Evolutionary conservation across 768 basidiomycete genomes (phyloP).

Genomic region (Tephrocybe sp.): DNA sequence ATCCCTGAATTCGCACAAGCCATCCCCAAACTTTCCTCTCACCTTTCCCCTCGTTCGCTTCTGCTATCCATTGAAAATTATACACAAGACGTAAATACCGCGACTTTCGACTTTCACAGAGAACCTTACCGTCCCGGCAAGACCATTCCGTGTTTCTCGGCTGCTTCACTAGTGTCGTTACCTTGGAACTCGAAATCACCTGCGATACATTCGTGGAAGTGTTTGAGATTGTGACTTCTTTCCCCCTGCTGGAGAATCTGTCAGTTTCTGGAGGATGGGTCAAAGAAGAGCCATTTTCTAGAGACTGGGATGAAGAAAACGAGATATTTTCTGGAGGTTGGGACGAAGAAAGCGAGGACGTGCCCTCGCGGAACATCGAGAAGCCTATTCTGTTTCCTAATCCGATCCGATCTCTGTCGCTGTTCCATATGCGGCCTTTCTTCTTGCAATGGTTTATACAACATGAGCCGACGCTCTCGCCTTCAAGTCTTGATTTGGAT

Average conservation of each 20-base stretch:
- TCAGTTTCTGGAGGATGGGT: not conserved
- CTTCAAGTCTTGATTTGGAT: not conserved
- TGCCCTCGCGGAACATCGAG: not conserved
- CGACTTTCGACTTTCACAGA: not conserved
- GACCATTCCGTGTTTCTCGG: not conserved
- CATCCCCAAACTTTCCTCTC: not conserved
- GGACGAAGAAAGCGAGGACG: not conserved
- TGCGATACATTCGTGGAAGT: constrained; percentile 7
- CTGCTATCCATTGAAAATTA: not conserved
- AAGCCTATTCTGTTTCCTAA: not conserved
- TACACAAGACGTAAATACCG: not conserved
- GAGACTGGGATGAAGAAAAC: not conserved
- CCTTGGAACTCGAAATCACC: not conserved
- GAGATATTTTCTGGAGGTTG: not conserved
- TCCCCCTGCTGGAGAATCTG: constrained; percentile 2
- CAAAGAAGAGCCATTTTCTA: not conserved
- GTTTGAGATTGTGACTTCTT: not conserved
- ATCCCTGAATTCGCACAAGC: not conserved
- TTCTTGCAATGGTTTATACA: not conserved
- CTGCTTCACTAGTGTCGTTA: not conserved
- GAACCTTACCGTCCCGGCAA: not conserved
- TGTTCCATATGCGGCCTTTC: not conserved
- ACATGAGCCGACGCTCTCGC: not conserved
- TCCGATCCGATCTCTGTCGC: not conserved
- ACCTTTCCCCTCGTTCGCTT: constrained; percentile 1